Evolutionary conservation across 139 green algal species (phyloP), one percentile per base, ranked within the genome.

Genomic region (Tetradesmus lagerheimii): DNA sequence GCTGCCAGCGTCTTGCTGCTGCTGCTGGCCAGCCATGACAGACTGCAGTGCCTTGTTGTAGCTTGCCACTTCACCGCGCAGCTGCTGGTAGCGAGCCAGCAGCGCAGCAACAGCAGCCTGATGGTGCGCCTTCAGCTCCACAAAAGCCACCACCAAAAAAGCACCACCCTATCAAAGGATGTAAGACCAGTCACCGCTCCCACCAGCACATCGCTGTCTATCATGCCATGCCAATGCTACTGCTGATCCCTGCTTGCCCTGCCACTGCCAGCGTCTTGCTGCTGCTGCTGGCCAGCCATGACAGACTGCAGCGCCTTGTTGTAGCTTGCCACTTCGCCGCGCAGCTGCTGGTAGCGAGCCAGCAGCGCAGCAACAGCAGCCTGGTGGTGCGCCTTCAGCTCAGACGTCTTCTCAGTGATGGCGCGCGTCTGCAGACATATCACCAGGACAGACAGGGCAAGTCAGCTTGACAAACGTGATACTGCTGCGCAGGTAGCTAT

Each of bases 41-140:
- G 38, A 12, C 38, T 88, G 47, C 64, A 91, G 80, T n/a, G 64
- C 8, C 31, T 74, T 79, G 80, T 91, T 91, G 88, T 85, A 91
- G 8, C 41, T 78, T 1, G 64, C 64, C 88, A 91, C 88, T 27
- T 88, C 88, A 5, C 38, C 43, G 38, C 88, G 80, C 80, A 91
- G 88, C 41, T 71, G 64, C 80, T 25, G 34, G 80, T 91, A 91
- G 12, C 66, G 62, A 34, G 80, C 66, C 64, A 91, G 80, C 80
- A 91, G 66, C 14, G 80, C 88, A 25, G 88, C 80, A 8, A 88
- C 88, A 18, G 88, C 88, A 35, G 43, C 80, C 29, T 66, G 29
- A 43, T 91, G 88, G 20, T 88, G 45, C n/a, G 39, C 39, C 39
- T 57, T 53, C 53, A 91, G 80, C 66, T 91, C 88, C n/a, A n/a